These are phyloP conservation scores for Saccharomycopsis olivae DNA, from an alignment of 805 yeast genomes.

Conservation along the genomic window DNA sequence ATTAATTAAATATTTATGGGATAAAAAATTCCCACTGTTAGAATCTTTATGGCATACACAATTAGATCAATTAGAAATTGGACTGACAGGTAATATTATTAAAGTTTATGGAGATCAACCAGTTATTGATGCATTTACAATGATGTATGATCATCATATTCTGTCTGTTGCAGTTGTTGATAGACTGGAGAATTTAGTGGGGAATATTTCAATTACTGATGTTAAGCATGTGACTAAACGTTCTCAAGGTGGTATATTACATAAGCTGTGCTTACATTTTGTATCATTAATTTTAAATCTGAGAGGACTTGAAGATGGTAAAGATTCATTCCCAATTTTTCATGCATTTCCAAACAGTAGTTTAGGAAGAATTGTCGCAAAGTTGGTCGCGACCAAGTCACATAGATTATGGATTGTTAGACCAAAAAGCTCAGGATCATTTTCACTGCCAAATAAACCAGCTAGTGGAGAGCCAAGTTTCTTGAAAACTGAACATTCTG, in stretches of 20 bases:
- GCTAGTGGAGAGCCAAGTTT: background rate
- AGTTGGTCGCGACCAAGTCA: constrained; percentile 87
- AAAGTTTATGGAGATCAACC: constrained; percentile 81
- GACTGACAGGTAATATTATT: constrained; percentile 53
- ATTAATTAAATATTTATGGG: constrained; percentile 78
- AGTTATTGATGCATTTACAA: constrained; percentile 74
- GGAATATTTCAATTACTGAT: constrained; percentile 91
- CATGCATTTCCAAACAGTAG: constrained; percentile 76
- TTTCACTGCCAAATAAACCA: constrained; percentile 18
- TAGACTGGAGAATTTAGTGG: constrained; percentile 60
- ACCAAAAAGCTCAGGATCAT: constrained; percentile 27
- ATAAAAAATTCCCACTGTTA: constrained; percentile 70
- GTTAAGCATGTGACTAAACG: constrained; percentile 81
- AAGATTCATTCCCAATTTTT: constrained; percentile 94
- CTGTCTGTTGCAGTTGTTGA: constrained; percentile 92
- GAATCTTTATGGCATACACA: constrained; percentile 65
- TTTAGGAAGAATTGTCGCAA: constrained; percentile 83
- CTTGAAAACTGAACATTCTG: constrained; percentile 28
- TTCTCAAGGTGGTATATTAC: constrained; percentile 74
- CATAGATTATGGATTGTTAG: constrained; percentile 85
- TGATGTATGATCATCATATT: constrained; percentile 76
- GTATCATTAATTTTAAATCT: constrained; percentile 75
- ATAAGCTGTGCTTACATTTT: constrained; percentile 78
- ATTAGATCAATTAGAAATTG: constrained; percentile 65
- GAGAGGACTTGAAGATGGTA: constrained; percentile 88